phyloP scores from a whole-genome alignment of 2,329 filamentous ascomycete species.

The Rhinocladiella mackenziei region DNA sequence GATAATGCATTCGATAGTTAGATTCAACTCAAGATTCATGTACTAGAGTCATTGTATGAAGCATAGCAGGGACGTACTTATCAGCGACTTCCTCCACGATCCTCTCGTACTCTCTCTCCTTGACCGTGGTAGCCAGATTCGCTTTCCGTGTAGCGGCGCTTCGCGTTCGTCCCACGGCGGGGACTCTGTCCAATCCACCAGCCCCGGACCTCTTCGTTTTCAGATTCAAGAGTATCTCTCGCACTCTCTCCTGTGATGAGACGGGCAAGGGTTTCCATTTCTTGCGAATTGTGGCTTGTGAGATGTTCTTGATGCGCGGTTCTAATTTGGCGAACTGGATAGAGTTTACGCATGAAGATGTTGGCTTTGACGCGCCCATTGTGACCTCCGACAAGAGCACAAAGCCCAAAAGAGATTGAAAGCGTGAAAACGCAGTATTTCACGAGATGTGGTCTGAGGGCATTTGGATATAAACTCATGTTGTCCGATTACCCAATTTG shows the following conservation, averaged over 20 bases:
- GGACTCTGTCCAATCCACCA: constrained; percentile 10
- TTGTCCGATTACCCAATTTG: too few relatives aligned
- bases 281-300: constrained; percentile 42
- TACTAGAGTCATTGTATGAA: too few relatives aligned
- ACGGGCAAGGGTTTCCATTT: constrained; percentile 46
- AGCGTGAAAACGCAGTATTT: too few relatives aligned
- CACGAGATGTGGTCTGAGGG: too few relatives aligned
- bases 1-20: background rate
- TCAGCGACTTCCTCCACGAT: constrained; percentile 18
- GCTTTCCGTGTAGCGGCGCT: background rate
- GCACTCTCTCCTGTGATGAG: constrained; percentile 41
- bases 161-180: constrained; percentile 2
- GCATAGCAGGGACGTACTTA: constrained; percentile 16
- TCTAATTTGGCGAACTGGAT: constrained; percentile 38
- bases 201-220: constrained; percentile 32
- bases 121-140: background rate
- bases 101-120: constrained; percentile 22
- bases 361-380: constrained; percentile 13
- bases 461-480: too few relatives aligned
- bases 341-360: background rate
- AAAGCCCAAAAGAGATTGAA: too few relatives aligned
- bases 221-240: constrained; percentile 40
- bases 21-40: background rate
- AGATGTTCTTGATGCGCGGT: constrained; percentile 40
- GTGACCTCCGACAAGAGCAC: too few relatives aligned